phyloP scores from a whole-genome alignment of 1,284 basidiomycete species.

The Cystobasidiaceae sp. region DNA sequence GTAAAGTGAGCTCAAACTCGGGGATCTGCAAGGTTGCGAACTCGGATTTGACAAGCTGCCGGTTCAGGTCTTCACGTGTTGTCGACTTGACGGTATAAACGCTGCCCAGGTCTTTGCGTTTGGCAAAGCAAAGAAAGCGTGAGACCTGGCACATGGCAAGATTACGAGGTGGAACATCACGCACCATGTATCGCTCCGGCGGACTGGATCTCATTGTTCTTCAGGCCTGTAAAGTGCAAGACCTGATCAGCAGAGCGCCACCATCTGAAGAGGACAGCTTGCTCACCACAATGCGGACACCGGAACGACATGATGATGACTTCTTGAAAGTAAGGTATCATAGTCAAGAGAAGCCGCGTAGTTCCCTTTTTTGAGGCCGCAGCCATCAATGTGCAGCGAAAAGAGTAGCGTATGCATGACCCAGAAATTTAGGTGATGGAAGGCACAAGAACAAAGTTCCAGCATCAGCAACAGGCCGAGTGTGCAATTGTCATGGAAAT shows the following conservation, averaged over 20 bases:
- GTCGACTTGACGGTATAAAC: conserved; percentile 77
- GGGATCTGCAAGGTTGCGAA: conserved; percentile 77
- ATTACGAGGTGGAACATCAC: conserved; percentile 45
- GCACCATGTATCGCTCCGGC: conserved; percentile 81
- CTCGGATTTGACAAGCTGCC: conserved; percentile 88
- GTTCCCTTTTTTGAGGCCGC: conserved; percentile 57
- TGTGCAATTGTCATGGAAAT: conserved; percentile 7
- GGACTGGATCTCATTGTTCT: conserved; percentile 92
- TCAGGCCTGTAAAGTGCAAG: too few species aligned
- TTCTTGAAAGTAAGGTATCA: conserved; percentile 93
- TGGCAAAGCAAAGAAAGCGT: too few species aligned
- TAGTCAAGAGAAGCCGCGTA: conserved; percentile 87
- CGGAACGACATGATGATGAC: conserved; percentile 94
- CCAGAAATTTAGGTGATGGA: not conserved
- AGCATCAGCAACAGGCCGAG: not conserved
- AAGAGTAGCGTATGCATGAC: conserved; percentile 31
- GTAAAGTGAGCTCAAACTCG: conserved; percentile 86
- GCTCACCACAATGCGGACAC: conserved; percentile 83
- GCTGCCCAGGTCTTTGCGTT: conserved; percentile 47
- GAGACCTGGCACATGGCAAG: too few species aligned
- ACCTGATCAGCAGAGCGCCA: too few species aligned
- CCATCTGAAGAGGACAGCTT: too few species aligned
- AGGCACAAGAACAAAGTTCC: not conserved
- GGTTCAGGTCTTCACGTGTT: conserved; percentile 71
- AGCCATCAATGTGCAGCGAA: not conserved